A percentile compares a stretch with the other conserved stretches of the same genome.
Conservation (phyloP, 1,284 basidiomycete genomes). For the Cryptococcus sp. region DNA sequence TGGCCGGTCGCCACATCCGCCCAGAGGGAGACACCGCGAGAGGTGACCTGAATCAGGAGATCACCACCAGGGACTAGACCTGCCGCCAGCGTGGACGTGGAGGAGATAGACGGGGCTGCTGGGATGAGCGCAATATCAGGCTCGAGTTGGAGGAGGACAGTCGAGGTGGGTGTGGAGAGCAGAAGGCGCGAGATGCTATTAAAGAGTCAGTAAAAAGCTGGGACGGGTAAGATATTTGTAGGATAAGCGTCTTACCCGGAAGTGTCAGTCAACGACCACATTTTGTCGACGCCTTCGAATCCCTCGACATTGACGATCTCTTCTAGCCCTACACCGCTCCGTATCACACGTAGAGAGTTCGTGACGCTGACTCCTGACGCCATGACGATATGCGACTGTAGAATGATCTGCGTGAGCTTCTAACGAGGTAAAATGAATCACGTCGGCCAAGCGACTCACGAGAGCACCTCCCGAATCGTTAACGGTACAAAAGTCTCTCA, state of each 20-base stretch:
- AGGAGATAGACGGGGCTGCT: slow-evolving; percentile 45
- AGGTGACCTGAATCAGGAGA: slow-evolving; percentile 68
- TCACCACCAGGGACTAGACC: slow-evolving; percentile 49
- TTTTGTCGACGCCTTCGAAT: slow-evolving; percentile 57
- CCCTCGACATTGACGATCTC: slow-evolving; percentile 64
- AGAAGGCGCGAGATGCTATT: slow-evolving; percentile 19
- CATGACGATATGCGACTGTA: slow-evolving; percentile 74
- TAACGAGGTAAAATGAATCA: neutral
- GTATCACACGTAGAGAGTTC: slow-evolving; percentile 75
- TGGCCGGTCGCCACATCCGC: slow-evolving; percentile 34
- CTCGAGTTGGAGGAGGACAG: slow-evolving; percentile 44
- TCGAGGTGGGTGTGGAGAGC: slow-evolving; percentile 22
- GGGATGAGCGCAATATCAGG: slow-evolving; percentile 44
- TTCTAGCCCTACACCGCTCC: slow-evolving; percentile 80
- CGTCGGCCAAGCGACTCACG: slow-evolving; percentile 58
- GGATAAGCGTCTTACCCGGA: slow-evolving; percentile 8
- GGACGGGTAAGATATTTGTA: neutral
- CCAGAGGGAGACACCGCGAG: slow-evolving; percentile 55
- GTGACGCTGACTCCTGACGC: slow-evolving; percentile 81
- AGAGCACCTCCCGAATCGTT: slow-evolving; percentile 72
- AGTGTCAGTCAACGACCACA: slow-evolving; percentile 61
- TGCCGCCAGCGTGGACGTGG: slow-evolving; percentile 62
- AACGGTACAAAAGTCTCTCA: slow-evolving; percentile 75
- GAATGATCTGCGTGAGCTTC: neutral
- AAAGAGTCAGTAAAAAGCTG: neutral